These are phyloP conservation scores for Thalia dealbata DNA, from an alignment of 176 grass and related monocot genomes.

Conservation along the genomic window DNA sequence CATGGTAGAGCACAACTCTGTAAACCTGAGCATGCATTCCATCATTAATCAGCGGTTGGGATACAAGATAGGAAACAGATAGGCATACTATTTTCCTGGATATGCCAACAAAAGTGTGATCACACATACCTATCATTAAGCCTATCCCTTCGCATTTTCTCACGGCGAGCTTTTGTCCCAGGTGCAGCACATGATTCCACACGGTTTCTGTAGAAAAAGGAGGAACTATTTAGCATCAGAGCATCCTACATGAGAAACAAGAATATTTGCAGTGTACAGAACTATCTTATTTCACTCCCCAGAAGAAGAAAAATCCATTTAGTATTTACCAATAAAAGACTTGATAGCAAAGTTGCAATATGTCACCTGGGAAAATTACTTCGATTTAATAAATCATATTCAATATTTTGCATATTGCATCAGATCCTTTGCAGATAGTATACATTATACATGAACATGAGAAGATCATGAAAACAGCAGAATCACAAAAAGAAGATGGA, in stretches of 20 bases:
- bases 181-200: slow-evolving; percentile 63
- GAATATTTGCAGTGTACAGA: not conserved
- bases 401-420: not conserved
- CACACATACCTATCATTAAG: slow-evolving; percentile 68
- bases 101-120: too few relatives aligned
- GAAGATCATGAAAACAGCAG: not conserved
- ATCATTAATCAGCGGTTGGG: not conserved
- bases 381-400: not conserved
- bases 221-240: not conserved
- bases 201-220: slow-evolving; percentile 34
- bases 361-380: not conserved
- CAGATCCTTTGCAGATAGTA: not conserved
- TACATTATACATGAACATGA: not conserved
- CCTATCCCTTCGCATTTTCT: slow-evolving; percentile 81
- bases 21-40: slow-evolving; percentile 45
- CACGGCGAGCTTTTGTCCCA: slow-evolving; percentile 86
- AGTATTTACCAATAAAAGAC: not conserved
- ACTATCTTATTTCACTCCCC: too few relatives aligned
- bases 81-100: too few relatives aligned
- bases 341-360: not conserved
- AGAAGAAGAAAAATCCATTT: too few relatives aligned
- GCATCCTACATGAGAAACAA: not conserved
- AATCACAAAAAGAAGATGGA: not conserved
- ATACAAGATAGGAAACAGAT: not conserved
- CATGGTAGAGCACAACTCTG: slow-evolving; percentile 65